Evolutionary conservation across 768 basidiomycete species (phyloP).

Genomic region (Pleurotus citrinopileatus): DNA sequence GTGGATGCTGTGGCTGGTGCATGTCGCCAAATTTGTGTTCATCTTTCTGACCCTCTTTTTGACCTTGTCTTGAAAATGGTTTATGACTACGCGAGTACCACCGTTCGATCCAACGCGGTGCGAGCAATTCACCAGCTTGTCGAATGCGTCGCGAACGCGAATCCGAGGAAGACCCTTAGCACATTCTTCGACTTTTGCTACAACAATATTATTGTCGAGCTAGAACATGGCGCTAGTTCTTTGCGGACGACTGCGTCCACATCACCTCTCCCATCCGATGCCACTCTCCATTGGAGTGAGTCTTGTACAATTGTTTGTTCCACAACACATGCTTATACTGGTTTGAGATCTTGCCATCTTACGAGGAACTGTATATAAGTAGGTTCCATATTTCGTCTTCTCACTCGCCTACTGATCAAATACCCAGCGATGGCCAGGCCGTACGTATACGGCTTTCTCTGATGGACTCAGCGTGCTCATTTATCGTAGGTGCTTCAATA

Average conservation of each 20-base stretch:
- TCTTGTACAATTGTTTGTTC: slow-evolving; percentile 11
- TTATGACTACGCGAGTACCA: slow-evolving; percentile 77
- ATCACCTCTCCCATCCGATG: slow-evolving; percentile 71
- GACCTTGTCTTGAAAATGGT: slow-evolving; percentile 82
- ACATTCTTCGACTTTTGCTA: slow-evolving; percentile 77
- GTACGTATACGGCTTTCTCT: slow-evolving; percentile 33
- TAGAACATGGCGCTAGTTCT: slow-evolving; percentile 83
- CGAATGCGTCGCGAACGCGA: slow-evolving; percentile 79
- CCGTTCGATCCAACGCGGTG: slow-evolving; percentile 82
- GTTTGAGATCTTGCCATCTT: slow-evolving; percentile 66
- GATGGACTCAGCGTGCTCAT: slow-evolving; percentile 8
- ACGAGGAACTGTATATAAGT: slow-evolving; percentile 81
- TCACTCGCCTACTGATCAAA: not conserved
- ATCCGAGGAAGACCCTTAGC: slow-evolving; percentile 72
- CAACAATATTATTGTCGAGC: slow-evolving; percentile 66
- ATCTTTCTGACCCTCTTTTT: slow-evolving; percentile 71
- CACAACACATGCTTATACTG: not conserved
- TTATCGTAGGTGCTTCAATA: slow-evolving; percentile 58
- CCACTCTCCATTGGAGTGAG: slow-evolving; percentile 86
- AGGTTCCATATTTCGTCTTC: slow-evolving; percentile 22
- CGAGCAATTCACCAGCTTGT: slow-evolving; percentile 85
- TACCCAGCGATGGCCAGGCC: slow-evolving; percentile 52
- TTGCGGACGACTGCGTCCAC: slow-evolving; percentile 68
- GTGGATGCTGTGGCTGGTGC: slow-evolving; percentile 75
- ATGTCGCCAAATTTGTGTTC: slow-evolving; percentile 75